Percentiles rank a stretch among this genome's conserved stretches.
Evolutionary conservation across 371 early-diverging fungal species (phyloP).

Genomic region (Circinella umbellata): DNA sequence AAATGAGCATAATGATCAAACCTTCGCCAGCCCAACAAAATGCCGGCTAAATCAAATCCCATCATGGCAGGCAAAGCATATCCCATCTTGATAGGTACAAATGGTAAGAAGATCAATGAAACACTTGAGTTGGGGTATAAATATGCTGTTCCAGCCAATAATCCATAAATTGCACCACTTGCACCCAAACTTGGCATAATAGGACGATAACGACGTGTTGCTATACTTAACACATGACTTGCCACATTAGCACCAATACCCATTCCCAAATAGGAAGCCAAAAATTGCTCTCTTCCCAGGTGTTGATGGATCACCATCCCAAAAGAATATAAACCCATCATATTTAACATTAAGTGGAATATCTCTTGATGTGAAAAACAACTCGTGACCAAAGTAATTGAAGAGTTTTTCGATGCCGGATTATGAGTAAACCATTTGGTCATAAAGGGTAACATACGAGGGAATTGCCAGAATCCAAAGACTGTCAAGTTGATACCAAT

Average conservation of each 20-base stretch:
- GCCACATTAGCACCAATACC: constrained; percentile 68
- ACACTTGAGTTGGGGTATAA: constrained; percentile 67
- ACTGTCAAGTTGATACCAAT: constrained; percentile 74
- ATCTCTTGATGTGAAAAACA: constrained; percentile 69
- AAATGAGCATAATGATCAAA: constrained; percentile 79
- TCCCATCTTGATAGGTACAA: constrained; percentile 69
- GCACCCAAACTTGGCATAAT: constrained; percentile 78
- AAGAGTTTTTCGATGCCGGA: constrained; percentile 46
- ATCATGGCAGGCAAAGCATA: constrained; percentile 45
- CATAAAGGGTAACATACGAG: constrained; percentile 69
- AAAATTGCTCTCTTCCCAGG: constrained; percentile 72
- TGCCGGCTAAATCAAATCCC: constrained; percentile 67
- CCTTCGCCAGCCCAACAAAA: constrained; percentile 59
- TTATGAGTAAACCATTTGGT: constrained; percentile 71
- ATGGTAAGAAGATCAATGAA: constrained; percentile 74
- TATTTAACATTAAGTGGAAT: constrained; percentile 72
- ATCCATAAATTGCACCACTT: constrained; percentile 78
- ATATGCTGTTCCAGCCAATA: constrained; percentile 61
- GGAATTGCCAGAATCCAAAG: constrained; percentile 75
- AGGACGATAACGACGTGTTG: constrained; percentile 43
- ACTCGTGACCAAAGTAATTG: constrained; percentile 73
- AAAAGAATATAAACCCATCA: constrained; percentile 72
- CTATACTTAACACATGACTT: constrained; percentile 62
- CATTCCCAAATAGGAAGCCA: constrained; percentile 75
- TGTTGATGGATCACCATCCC: constrained; percentile 47